Evolutionary conservation across 1,284 basidiomycete genomes (phyloP), one percentile per base, ranked within the genome.

Genomic region (Trichosporon faecale): DNA sequence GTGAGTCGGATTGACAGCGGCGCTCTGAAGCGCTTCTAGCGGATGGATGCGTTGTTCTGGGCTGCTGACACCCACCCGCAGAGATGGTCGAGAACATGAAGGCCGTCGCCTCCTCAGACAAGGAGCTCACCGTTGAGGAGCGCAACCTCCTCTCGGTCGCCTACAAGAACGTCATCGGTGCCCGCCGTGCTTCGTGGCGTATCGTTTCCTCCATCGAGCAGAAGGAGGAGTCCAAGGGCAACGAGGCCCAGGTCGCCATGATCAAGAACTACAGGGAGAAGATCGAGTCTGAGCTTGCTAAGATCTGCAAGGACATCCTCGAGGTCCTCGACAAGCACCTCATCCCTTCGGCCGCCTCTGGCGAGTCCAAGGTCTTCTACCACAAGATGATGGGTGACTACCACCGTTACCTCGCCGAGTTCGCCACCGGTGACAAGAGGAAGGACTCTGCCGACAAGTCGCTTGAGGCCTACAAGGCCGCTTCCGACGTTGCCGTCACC

Each of bases 331-430:
- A 98, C 87, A 94, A 97, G 88, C 95, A 99, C 89, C 91, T 99
- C 78, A 98, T 99, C 81, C 96, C 97, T 75, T 96, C 94, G 40
- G 97, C 96, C 70, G 95, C 94, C 73, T 92, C 94, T 73, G 96
- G 97, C 83, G 97, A 99, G 87, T 95, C 93, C 76, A 98, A 98
- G 89, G 96, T 99, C 76, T 99, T 99, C 90, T 99, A 99, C 89
- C 96, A 98, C 91, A 99, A 99, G 92, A 98, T 99, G 95, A 99
- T 96, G 97, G 96, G 97, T 85, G 97, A 99, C 86, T 99, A 99
- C 88, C 96, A 99, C 89, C 95, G 96, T 80, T 99, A 98, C 88
- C 94, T 99, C 77, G 96, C 97, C 81, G 96, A 99, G 87, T 99
- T 99, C 82, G 96, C 97, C 72, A 95, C 94, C 69, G 96, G 96